Base-by-base conservation (phyloP, 768 basidiomycete genomes). In the Solioccasus polychromus region DNA sequence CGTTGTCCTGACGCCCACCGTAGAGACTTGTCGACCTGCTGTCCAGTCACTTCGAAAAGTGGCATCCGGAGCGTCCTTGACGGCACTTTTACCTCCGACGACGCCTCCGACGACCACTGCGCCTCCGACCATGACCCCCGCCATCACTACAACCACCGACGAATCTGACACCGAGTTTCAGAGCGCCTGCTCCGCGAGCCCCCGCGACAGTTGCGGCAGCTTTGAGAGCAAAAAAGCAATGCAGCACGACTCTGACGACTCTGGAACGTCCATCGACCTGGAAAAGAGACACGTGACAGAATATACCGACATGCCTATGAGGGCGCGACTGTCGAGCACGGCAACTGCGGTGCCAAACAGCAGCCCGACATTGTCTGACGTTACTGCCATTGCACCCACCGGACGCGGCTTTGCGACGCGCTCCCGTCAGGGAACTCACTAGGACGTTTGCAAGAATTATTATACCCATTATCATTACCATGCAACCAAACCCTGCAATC, bases 91-190 rank as follows among this genome's bases (percentile, higher is more conserved):
- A 17, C 57, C 65, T 11, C 42, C 44, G 19, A 50, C 54, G 18
- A 61, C 67, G 6, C 52, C 51, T 12, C 66, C 71, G 6, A 63
- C 62, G 46, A 72, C 68, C 9, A 71, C 69, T 31, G 61, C 66
- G n/a, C n/a, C n/a, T n/a, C n/a, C n/a, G n/a, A n/a, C n/a, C 22
- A 53, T 69, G 47, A 62, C 70, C 0, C 58, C 62, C 2, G 52
- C 61, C 19, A 58, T 67, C 29, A 61, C 65, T 22, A 68, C 66
- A 22, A 67, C 75, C 25, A 79, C 84, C 8, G 86, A 88, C 47
- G 87, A 88, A 54, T 88, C 86, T 18, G 87, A 89, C 55, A 85
- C 84, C 22, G 89, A 92, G 57, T 92, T 91, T 63, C 88, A 90
- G 67, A 91, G 88, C 52, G 89, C 89, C 26, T 89, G 86, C 64